Conservation (phyloP, 73 alveolate species). For the Blepharisma stoltei region DNA sequence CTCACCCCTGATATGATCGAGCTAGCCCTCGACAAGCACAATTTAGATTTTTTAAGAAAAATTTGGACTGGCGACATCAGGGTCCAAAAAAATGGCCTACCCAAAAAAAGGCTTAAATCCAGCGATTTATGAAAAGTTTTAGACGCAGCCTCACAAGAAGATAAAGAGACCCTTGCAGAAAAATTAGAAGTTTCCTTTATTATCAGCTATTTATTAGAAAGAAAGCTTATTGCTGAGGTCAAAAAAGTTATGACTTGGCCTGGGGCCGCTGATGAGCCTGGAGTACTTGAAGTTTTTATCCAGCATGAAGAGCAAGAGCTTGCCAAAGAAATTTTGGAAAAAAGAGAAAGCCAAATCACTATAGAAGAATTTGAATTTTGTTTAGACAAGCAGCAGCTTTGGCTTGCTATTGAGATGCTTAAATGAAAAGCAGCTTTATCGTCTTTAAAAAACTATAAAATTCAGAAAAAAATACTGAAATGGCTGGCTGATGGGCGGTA, state of each 20-base stretch:
- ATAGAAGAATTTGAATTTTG: constrained; percentile 14
- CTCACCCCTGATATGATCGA: constrained; percentile 21
- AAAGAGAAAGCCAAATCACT: neutral
- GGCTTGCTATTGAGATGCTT: constrained; percentile 27
- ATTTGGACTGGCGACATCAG: constrained; percentile 22
- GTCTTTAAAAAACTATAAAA: neutral
- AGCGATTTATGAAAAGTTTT: neutral
- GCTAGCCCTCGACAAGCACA: neutral
- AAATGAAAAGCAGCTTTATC: constrained; percentile 14
- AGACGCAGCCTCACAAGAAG: neutral
- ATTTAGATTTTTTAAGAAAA: constrained; percentile 18
- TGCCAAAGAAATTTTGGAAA: neutral
- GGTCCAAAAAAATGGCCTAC: too few relatives aligned
- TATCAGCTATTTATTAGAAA: neutral
- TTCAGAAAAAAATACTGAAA: constrained; percentile 9
- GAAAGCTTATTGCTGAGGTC: neutral
- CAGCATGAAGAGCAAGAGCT: neutral
- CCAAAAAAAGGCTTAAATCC: constrained; percentile 3
- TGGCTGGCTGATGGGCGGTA: neutral
- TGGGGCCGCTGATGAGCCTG: constrained; percentile 29
- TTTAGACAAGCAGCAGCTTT: neutral
- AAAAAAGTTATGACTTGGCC: constrained; percentile 32
- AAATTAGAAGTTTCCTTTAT: constrained; percentile 1
- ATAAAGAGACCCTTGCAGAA: neutral
- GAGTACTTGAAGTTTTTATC: neutral